phyloP scores from a whole-genome alignment of 441 rosid genomes.

The Theobroma grandiflorum region DNA sequence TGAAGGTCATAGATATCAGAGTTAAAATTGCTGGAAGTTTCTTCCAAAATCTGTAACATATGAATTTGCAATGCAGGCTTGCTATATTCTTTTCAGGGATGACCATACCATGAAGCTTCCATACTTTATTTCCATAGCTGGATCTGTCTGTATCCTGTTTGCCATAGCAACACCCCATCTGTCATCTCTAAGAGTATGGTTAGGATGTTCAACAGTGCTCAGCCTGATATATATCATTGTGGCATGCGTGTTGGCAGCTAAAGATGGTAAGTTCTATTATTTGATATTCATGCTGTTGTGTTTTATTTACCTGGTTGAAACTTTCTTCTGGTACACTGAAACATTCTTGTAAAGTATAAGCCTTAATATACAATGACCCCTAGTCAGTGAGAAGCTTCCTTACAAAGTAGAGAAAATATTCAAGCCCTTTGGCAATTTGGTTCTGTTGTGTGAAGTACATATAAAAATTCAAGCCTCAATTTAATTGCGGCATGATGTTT shows the following conservation, averaged over 20 bases:
- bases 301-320: not conserved
- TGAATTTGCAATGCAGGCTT: constrained; percentile 64
- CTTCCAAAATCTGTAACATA: not conserved
- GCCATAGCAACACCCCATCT: constrained; percentile 88
- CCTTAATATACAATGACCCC: not conserved
- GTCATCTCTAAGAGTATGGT: constrained; percentile 86
- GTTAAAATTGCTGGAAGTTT: not conserved
- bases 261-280: constrained; percentile 61
- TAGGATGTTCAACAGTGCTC: constrained; percentile 80
- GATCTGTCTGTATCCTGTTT: constrained; percentile 76
- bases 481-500: not conserved
- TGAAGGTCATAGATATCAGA: not conserved
- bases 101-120: constrained; percentile 76
- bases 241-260: constrained; percentile 63
- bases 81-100: constrained; percentile 74
- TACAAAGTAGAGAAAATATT: constrained; percentile 3
- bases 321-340: not conserved
- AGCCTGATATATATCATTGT: constrained; percentile 68
- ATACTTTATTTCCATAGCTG: constrained; percentile 79
- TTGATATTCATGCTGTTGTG: not conserved
- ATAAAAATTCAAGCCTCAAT: not conserved
- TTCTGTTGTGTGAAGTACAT: not conserved
- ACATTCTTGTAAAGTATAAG: not conserved
- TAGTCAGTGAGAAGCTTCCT: not conserved
- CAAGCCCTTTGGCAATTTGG: not conserved